Evolutionary conservation across 129 eudicot genomes (phyloP).

Genomic region (Artemisia argyi): DNA sequence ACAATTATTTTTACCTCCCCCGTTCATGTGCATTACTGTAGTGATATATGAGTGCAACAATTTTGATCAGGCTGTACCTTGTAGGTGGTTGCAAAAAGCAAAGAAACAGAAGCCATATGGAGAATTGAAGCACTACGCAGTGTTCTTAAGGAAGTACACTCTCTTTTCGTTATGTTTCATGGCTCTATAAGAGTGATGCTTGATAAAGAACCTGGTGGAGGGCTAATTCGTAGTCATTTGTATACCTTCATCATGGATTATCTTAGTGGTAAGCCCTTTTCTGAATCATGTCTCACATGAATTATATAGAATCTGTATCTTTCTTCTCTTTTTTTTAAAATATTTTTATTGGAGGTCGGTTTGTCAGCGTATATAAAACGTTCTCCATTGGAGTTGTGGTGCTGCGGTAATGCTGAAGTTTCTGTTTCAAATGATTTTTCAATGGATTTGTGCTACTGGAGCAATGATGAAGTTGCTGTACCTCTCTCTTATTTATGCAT

Average conservation of each 20-base stretch:
- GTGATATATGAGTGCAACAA: not conserved
- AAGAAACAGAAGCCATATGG: conserved; percentile 85
- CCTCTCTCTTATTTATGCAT: conserved; percentile 42
- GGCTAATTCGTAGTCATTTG: conserved; percentile 61
- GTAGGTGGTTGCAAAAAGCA: conserved; percentile 80
- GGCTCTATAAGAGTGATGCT: conserved; percentile 78
- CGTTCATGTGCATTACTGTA: not conserved
- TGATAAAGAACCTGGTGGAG: conserved; percentile 90
- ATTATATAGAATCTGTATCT: conserved; percentile 14
- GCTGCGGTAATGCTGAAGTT: conserved; percentile 89
- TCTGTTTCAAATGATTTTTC: conserved; percentile 43
- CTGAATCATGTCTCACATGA: conserved; percentile 10
- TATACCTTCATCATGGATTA: conserved; percentile 79
- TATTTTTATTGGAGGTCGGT: conserved; percentile 66
- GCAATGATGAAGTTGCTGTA: conserved; percentile 52
- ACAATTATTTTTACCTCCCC: too few species aligned
- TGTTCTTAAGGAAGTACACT: conserved; percentile 86
- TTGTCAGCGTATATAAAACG: conserved; percentile 83
- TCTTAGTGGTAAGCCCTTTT: conserved; percentile 65
- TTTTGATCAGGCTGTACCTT: conserved; percentile 15
- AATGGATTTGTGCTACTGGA: conserved; percentile 48
- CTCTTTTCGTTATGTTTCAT: conserved; percentile 84
- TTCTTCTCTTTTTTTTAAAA: conserved; percentile 30
- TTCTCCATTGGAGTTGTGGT: conserved; percentile 77
- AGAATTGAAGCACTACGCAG: conserved; percentile 73